Percentiles rank a stretch among this genome's conserved stretches.
Evolutionary conservation across 768 basidiomycete species (phyloP).

Genomic region (Mrakia blollopis): DNA sequence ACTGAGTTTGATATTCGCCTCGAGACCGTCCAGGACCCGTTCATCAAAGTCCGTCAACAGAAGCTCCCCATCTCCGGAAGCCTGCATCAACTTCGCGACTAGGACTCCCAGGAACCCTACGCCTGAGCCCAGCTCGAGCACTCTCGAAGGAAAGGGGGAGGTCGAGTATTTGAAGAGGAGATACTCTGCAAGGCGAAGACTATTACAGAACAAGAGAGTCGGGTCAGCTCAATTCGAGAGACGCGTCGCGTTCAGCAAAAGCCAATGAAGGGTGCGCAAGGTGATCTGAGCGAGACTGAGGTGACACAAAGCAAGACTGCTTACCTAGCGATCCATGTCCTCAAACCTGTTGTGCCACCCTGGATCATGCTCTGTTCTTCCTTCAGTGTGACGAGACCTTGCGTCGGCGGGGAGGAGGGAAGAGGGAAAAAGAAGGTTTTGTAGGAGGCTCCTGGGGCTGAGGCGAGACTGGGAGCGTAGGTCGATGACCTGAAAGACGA

Average conservation of each 20-base stretch:
- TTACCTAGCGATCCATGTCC: slow-evolving; percentile 29
- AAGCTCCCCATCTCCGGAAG: neutral
- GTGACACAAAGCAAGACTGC: too few species aligned
- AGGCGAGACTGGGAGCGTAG: neutral
- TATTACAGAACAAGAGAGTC: neutral
- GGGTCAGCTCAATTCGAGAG: neutral
- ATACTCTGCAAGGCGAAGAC: slow-evolving; percentile 27
- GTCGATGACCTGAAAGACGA: neutral
- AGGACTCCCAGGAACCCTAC: slow-evolving; percentile 18
- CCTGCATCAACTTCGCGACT: neutral
- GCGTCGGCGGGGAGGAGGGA: neutral
- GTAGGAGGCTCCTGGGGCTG: slow-evolving; percentile 23
- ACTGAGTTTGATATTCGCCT: slow-evolving; percentile 21
- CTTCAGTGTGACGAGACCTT: slow-evolving; percentile 14
- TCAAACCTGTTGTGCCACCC: slow-evolving; percentile 26
- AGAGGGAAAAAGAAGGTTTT: slow-evolving; percentile 32
- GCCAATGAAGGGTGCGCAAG: neutral
- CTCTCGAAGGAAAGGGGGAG: neutral
- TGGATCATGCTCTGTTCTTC: slow-evolving; percentile 32
- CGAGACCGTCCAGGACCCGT: slow-evolving; percentile 13
- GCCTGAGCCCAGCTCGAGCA: slow-evolving; percentile 23
- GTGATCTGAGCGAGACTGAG: neutral
- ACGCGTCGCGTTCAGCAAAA: neutral
- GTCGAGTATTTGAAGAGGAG: neutral
- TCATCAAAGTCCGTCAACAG: slow-evolving; percentile 27